Evolutionary conservation across 129 eudicot genomes (phyloP), one percentile per base, ranked within the genome.

Genomic region (Flaveria bidentis): DNA sequence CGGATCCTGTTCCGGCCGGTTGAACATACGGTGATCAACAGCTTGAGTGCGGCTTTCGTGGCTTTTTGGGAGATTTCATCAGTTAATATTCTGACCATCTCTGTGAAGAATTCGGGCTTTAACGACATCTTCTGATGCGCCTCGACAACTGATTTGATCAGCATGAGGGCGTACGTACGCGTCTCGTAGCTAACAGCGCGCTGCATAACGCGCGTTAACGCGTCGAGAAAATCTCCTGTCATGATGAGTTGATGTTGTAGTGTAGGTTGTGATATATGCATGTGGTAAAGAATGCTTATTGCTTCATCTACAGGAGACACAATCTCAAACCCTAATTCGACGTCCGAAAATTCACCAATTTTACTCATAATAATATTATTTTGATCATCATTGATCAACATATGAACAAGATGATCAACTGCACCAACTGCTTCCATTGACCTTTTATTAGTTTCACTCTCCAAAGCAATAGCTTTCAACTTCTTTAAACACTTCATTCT

Each of bases 1-100:
- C 78, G 71, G 17, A 86, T 70, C 78, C 86, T 80, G 47, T 89
- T 89, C 65, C 89, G 78, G 2, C 95, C 89, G 68, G 79, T 82
- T 4, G 87, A 68, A 64, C 89, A 82, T 1, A 81, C 78, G 25
- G 46, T 79, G 11, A 71, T 75, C 4, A 89, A 86, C 4, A 89
- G 52, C 71, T 86, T 82, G 20, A 89, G 67, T 3, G 91, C 70
- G 3, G 91, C 83, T 57, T 71, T 86, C 0, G 95, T 79, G 26
- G 87, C 87, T 56, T 80, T 89, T 26, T 28, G 57, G 0, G 84
- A 84, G 15, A 89, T 79, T 26, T 77, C 81, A 42, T 89, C 95
- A 2, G 23, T 30, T 77, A 89, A 53, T 30, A 89, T 5, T 13
- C 71, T 85, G 10, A 80, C 84, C 5, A 89, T 22, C 58, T 75